Evolutionary conservation across 2,329 filamentous ascomycete species (phyloP).

Genomic region (Botrytis deweyae): DNA sequence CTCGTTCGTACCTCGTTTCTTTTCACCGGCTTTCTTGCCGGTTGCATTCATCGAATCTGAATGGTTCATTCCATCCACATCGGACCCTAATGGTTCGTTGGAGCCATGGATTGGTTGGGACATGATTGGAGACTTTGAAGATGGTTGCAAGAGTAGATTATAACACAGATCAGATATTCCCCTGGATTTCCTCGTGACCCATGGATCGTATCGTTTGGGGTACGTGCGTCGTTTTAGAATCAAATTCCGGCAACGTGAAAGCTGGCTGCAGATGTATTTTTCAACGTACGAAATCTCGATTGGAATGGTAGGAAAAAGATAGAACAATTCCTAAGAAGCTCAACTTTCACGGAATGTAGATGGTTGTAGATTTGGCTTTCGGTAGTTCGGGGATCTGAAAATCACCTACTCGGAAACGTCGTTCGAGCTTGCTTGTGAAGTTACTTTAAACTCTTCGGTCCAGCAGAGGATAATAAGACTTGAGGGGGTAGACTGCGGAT

Average conservation of each 20-base stretch:
- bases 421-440: not conserved
- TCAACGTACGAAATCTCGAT: not conserved
- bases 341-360: not conserved
- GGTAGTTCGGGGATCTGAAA: not conserved
- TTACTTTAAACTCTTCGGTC: not conserved
- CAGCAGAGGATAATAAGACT: not conserved
- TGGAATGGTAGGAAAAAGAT: not conserved
- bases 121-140: constrained; percentile 3
- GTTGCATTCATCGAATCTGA: not conserved
- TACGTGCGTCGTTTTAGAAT: not conserved
- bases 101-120: not conserved
- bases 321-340: not conserved
- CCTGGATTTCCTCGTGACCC: not conserved
- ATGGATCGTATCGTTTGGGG: not conserved
- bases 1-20: constrained; percentile 33
- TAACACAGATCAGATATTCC: not conserved
- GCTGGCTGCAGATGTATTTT: not conserved
- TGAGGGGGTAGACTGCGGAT: not conserved
- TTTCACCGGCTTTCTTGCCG: constrained; percentile 11
- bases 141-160: not conserved
- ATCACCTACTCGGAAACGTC: not conserved
- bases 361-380: not conserved
- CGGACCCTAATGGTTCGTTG: not conserved
- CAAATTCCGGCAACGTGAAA: not conserved
- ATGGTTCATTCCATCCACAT: not conserved